phyloP scores from a whole-genome alignment of 2,329 filamentous ascomycete species.

The Teratosphaeria gauchensis region DNA sequence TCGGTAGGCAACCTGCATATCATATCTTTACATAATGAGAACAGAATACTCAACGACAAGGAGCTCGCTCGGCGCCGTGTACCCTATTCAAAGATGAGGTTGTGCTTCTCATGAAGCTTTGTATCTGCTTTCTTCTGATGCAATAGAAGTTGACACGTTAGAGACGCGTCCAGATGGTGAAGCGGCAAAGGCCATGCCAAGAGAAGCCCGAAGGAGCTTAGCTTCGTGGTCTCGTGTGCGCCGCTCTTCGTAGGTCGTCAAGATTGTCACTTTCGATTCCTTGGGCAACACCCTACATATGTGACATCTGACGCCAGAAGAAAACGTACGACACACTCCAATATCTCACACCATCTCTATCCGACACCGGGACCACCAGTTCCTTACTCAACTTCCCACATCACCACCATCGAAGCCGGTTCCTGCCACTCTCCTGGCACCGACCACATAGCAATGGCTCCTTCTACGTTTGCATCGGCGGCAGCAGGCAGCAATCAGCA shows the following conservation, averaged over 20 bases:
- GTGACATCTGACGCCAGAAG: not conserved
- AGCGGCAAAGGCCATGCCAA: not conserved
- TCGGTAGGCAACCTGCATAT: no score
- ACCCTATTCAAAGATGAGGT: no score
- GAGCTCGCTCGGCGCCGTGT: no score
- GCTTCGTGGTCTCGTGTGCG: not conserved
- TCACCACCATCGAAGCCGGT: not conserved
- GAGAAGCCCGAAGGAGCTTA: not conserved
- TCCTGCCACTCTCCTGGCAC: not conserved
- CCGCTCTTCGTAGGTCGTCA: not conserved
- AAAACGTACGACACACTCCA: not conserved
- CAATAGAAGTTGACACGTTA: not conserved
- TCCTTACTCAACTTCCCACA: not conserved
- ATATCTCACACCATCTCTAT: not conserved
- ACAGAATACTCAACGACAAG: no score
- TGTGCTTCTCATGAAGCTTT: no score
- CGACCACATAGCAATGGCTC: constrained; percentile 30
- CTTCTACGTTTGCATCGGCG: constrained; percentile 42
- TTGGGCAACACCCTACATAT: not conserved
- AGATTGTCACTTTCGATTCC: not conserved
- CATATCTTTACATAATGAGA: no score
- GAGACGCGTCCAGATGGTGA: not conserved
- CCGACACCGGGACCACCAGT: not conserved
- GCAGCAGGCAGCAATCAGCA: constrained; percentile 35
- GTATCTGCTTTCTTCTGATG: no score